Percentiles rank a stretch among this genome's conserved stretches.
Evolutionary conservation across 257 asterid genomes (phyloP).

Genomic region (Petunia secreta): DNA sequence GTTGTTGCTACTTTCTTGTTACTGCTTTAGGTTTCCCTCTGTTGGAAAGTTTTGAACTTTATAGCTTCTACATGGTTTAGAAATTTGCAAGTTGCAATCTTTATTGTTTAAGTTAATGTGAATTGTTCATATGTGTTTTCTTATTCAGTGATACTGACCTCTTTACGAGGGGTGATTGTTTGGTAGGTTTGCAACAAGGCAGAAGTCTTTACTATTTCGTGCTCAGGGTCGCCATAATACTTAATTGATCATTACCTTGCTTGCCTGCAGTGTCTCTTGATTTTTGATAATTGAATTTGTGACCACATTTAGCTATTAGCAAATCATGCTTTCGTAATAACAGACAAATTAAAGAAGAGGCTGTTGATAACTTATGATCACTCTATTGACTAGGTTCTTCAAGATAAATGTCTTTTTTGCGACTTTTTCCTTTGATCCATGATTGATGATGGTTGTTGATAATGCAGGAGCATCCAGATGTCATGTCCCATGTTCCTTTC

Average conservation of each 20-base stretch:
- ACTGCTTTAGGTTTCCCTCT: neutral
- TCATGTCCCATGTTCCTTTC: conserved; percentile 55
- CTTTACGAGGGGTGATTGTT: neutral
- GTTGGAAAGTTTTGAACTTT: neutral
- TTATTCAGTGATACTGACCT: neutral
- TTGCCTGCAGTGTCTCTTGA: neutral
- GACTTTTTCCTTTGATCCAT: conserved; percentile 3
- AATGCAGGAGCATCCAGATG: conserved; percentile 62
- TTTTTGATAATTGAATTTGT: neutral
- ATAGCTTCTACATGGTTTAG: neutral
- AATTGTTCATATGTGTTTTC: neutral
- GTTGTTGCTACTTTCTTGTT: neutral
- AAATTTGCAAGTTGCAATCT: neutral
- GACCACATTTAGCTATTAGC: neutral
- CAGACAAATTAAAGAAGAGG: neutral
- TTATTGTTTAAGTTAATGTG: conserved; percentile 1
- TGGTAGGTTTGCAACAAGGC: conserved; percentile 14
- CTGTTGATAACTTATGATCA: conserved; percentile 18
- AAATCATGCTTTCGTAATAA: conserved; percentile 8
- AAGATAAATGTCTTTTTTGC: neutral
- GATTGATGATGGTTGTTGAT: conserved; percentile 21
- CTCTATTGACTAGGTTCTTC: neutral
- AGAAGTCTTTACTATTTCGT: neutral
- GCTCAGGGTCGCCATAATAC: neutral
- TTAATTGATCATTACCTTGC: neutral